Evolutionary conservation across 202 grass and related monocot genomes (phyloP).

Genomic region (Panicum hallii): DNA sequence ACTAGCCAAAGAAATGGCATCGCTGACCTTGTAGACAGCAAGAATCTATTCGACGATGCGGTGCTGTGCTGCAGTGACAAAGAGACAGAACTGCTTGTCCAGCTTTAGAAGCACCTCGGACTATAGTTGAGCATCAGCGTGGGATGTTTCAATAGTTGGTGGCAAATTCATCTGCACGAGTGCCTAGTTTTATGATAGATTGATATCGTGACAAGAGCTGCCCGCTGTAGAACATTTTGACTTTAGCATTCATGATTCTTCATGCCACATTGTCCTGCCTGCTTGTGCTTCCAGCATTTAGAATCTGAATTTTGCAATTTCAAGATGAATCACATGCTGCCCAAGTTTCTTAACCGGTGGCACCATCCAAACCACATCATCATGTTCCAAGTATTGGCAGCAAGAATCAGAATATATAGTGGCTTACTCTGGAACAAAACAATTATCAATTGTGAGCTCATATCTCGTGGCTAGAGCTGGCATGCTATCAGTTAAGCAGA

Average conservation of each 20-base stretch:
- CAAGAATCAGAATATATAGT: neutral
- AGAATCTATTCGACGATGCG: slow-evolving; percentile 19
- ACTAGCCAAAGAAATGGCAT: neutral
- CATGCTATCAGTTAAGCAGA: neutral
- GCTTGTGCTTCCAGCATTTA: neutral
- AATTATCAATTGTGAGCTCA: too few relatives aligned
- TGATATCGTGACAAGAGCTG: neutral
- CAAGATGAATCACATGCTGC: slow-evolving; percentile 15
- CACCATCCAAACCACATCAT: neutral
- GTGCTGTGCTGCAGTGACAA: neutral
- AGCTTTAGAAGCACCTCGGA: slow-evolving; percentile 1
- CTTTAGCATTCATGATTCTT: slow-evolving; percentile 13
- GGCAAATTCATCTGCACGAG: slow-evolving; percentile 36
- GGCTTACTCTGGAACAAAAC: too few relatives aligned
- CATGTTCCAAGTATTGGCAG: too few relatives aligned
- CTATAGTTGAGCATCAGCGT: neutral
- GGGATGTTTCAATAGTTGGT: slow-evolving; percentile 23
- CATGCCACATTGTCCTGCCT: neutral
- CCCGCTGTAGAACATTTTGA: neutral
- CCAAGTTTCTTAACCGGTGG: slow-evolving; percentile 2
- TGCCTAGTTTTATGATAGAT: slow-evolving; percentile 9
- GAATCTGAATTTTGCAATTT: slow-evolving; percentile 24
- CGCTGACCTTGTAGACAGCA: slow-evolving; percentile 5
- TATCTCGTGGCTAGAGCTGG: neutral
- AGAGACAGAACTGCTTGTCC: neutral